Evolutionary conservation across 306 rosid genomes (phyloP).

Genomic region (Fragaria iinumae): DNA sequence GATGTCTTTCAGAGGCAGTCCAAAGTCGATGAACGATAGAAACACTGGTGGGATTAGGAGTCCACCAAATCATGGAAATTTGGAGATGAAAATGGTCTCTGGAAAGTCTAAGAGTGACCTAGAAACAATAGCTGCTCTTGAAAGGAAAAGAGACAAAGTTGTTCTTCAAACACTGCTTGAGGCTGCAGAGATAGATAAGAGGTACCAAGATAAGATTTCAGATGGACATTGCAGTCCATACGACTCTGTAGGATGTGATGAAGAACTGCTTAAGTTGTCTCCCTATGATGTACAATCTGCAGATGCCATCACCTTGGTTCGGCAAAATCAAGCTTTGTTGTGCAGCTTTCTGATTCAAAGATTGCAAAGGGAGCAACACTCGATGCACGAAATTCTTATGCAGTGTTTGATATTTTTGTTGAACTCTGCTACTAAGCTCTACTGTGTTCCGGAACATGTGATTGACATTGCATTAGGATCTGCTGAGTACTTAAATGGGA

Average conservation of each 20-base stretch:
- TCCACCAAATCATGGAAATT: conserved; percentile 36
- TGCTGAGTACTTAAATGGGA: conserved; percentile 71
- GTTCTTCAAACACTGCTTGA: conserved; percentile 77
- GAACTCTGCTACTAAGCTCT: conserved; percentile 80
- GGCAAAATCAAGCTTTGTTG: conserved; percentile 84
- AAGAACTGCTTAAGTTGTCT: conserved; percentile 58
- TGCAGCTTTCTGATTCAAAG: conserved; percentile 64
- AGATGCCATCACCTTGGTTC: conserved; percentile 87
- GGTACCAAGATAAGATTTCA: conserved; percentile 49
- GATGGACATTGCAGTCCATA: conserved; percentile 42
- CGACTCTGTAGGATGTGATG: conserved; percentile 53
- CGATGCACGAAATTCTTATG: conserved; percentile 89
- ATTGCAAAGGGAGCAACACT: conserved; percentile 58
- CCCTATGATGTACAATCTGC: conserved; percentile 53
- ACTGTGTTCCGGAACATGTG: conserved; percentile 66
- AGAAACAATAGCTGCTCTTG: conserved; percentile 62
- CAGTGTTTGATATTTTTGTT: conserved; percentile 75
- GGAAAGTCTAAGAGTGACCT: conserved; percentile 52
- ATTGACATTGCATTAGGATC: conserved; percentile 72
- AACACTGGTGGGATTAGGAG: conserved; percentile 32
- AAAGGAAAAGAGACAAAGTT: conserved; percentile 70
- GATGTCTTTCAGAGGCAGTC: conserved; percentile 48
- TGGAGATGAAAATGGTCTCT: conserved; percentile 35
- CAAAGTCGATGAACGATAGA: conserved; percentile 42
- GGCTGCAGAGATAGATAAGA: conserved; percentile 86